Evolutionary conservation across 768 basidiomycete genomes (phyloP), one percentile per base, ranked within the genome.

Genomic region (Fistulinella prunicolor): DNA sequence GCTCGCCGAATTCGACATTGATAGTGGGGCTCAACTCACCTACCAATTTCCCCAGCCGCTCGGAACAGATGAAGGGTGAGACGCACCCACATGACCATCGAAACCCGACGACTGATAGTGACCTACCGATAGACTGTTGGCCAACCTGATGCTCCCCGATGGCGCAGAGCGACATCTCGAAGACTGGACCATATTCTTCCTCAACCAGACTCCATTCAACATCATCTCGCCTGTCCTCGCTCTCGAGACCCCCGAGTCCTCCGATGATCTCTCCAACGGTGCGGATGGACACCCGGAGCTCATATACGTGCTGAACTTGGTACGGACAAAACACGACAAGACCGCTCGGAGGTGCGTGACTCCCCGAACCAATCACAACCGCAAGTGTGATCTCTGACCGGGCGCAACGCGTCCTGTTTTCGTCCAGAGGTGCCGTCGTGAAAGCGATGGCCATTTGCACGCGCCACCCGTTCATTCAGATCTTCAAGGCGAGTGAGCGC

Each of bases 101-200:
- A n/a, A n/a, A n/a, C n/a, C n/a, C n/a, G 1, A 28, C 13, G 7
- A 14, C 30, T 32, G 7, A n/a, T 6, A 28, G 56, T 23, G 3
- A 0, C 17, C 32, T 22, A 23, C n/a, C 47, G 2, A 32, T 47
- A 97, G 94, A 47, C 79, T 94, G 16, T 77, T 99, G 5, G 96
- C 96, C 4, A 95, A 95, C 73, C 80, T 95, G 51, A 99, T 99
- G 96, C 79, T 99, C 19, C 96, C 96, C 10, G 96, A 99, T 67
- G 96, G 96, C 6, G 96, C 94, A 24, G 95, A 99, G 70, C 83
- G 87, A 42, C 89, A 95, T 52, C 71, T 87, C 20, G 92, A 95
- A 65, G 96, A 98, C 69, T 98, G 94, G 94, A 98, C 96, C 6
- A 84, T 97, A 37, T 99, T 99, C 77, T 96, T 95, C 68, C 80